phyloP scores from a whole-genome alignment of 768 basidiomycete genomes.

The Calocybe cyanea region DNA sequence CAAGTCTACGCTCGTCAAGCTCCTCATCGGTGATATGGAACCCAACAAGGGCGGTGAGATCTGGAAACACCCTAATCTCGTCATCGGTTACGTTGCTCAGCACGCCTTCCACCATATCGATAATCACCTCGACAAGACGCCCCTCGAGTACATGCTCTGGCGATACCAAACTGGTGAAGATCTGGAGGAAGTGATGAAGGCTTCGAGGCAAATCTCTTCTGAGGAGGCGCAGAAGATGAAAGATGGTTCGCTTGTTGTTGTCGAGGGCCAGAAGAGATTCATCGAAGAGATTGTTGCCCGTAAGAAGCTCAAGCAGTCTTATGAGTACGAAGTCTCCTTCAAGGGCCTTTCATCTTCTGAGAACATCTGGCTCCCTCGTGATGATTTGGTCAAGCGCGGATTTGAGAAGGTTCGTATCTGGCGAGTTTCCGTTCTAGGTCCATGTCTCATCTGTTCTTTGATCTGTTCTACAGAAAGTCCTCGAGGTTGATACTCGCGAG shows the following conservation, averaged over 20 bases:
- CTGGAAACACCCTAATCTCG: constrained; percentile 99
- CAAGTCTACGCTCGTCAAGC: constrained; percentile 95
- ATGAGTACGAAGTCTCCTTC: constrained; percentile 98
- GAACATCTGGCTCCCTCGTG: constrained; percentile 97
- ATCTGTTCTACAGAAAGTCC: constrained; percentile 66
- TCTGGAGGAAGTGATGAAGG: constrained; percentile 95
- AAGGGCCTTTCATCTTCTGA: constrained; percentile 93
- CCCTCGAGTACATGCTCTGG: constrained; percentile 99
- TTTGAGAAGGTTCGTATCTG: constrained; percentile 77
- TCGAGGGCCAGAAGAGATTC: constrained; percentile 92
- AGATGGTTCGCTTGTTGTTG: constrained; percentile 80
- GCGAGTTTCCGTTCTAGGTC: background rate
- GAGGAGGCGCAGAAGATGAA: constrained; percentile 96
- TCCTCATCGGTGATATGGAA: constrained; percentile 95
- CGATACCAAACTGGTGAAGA: constrained; percentile 99
- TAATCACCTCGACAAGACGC: constrained; percentile 96
- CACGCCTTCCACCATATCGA: constrained; percentile 99
- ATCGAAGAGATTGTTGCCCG: constrained; percentile 89
- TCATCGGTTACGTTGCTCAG: constrained; percentile 98
- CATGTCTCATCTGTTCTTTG: constrained; percentile 7
- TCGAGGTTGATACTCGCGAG: constrained; percentile 96
- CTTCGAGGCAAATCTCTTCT: constrained; percentile 78
- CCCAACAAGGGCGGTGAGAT: constrained; percentile 94
- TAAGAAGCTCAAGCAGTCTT: constrained; percentile 99
- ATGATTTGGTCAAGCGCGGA: constrained; percentile 95